phyloP scores from a whole-genome alignment of 2,329 filamentous ascomycete species.

The Colletotrichum godetiae region DNA sequence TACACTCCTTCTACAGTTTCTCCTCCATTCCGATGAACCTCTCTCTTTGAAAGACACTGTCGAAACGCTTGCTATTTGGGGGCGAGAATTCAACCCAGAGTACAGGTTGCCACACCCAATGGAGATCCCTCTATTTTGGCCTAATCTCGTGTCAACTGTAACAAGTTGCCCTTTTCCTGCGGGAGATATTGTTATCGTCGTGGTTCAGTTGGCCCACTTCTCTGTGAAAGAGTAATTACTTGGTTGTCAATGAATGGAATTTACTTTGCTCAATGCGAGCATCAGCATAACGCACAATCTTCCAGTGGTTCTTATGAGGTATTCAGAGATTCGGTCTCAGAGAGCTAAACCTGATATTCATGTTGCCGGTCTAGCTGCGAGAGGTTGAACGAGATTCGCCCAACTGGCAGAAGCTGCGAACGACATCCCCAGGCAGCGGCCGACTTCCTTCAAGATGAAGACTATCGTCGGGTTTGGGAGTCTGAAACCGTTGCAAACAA shows the following conservation, averaged over 20 bases:
- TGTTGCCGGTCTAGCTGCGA: not conserved
- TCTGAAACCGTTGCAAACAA: too few relatives aligned
- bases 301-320: not conserved
- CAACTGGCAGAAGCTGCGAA: not conserved
- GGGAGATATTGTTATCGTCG: too few relatives aligned
- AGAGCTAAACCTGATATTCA: too few relatives aligned
- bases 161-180: too few relatives aligned
- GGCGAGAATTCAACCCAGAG: conserved; percentile 28
- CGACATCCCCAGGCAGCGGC: not conserved
- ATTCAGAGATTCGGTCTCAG: too few relatives aligned
- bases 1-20: conserved; percentile 40
- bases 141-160: conserved; percentile 35
- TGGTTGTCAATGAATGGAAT: not conserved
- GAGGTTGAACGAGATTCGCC: not conserved
- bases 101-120: conserved; percentile 4
- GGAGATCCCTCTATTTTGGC: conserved; percentile 34
- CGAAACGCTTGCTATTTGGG: conserved; percentile 39
- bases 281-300: not conserved
- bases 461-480: too few relatives aligned
- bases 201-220: conserved; percentile 40
- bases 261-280: not conserved
- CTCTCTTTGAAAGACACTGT: conserved; percentile 36
- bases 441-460: not conserved
- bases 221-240: conserved; percentile 42
- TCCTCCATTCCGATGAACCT: conserved; percentile 35